These are phyloP conservation scores for Puccinia novopanici DNA, from an alignment of 1,284 basidiomycete species.

Conservation along the genomic window DNA sequence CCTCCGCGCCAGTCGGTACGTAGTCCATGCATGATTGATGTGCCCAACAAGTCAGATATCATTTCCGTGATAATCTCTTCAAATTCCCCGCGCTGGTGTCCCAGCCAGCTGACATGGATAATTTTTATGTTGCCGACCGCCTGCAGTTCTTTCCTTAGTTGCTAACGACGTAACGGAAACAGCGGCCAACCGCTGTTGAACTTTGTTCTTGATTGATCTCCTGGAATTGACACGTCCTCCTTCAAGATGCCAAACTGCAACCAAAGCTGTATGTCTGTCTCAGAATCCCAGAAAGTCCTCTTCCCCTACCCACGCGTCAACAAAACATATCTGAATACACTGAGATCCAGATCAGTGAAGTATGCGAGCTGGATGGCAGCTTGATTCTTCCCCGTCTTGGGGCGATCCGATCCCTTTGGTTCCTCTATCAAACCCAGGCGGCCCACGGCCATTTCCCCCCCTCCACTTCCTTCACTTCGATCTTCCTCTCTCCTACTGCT, in stretches of 20 bases:
- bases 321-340: constrained; percentile 7
- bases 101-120: not conserved
- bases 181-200: not conserved
- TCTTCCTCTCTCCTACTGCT: not conserved
- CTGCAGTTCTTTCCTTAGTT: not conserved
- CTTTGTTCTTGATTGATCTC: not conserved
- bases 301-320: constrained; percentile 10
- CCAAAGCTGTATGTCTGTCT: constrained; percentile 11
- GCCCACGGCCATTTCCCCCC: not conserved
- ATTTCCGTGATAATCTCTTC: not conserved
- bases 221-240: not conserved
- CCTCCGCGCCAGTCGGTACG: not conserved
- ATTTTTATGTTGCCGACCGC: not conserved
- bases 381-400: constrained; percentile 1
- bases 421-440: not conserved
- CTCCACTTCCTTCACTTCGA: not conserved
- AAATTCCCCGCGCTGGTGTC: not conserved
- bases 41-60: not conserved
- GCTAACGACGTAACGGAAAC: not conserved
- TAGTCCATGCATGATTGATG: not conserved
- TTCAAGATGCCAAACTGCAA: constrained; percentile 8
- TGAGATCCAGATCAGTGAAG: constrained; percentile 1
- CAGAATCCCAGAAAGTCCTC: not conserved
- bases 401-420: not conserved
- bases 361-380: constrained; percentile 5